Evolutionary conservation across 164 flowering plant species (phyloP).

Genomic region (Chimonanthus salicifolius): DNA sequence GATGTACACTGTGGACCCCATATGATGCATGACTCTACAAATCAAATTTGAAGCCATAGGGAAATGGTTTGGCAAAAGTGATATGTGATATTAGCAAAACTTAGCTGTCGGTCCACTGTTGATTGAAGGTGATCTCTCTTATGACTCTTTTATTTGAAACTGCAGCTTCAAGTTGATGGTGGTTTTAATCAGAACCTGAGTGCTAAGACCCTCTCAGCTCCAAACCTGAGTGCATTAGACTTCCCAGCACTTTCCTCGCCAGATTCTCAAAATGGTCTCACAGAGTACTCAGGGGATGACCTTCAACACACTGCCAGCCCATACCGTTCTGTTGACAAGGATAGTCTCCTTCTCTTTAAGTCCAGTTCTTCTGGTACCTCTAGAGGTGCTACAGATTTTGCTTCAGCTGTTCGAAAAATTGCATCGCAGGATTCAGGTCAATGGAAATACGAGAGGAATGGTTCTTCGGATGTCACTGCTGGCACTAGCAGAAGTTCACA

Average conservation of each 20-base stretch:
- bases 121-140: neutral
- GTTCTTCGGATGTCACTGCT: slow-evolving; percentile 42
- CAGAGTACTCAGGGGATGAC: slow-evolving; percentile 53
- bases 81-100: neutral
- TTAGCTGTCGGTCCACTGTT: neutral
- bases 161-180: slow-evolving; percentile 93
- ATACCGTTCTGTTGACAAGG: slow-evolving; percentile 56
- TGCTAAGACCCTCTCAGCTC: slow-evolving; percentile 69
- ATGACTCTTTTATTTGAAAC: slow-evolving; percentile 13
- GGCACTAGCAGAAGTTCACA: slow-evolving; percentile 81
- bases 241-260: slow-evolving; percentile 72
- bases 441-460: slow-evolving; percentile 79
- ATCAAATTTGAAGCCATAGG: neutral
- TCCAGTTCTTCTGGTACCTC: slow-evolving; percentile 48
- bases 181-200: slow-evolving; percentile 53
- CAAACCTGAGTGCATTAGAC: slow-evolving; percentile 69
- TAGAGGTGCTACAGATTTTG: slow-evolving; percentile 72
- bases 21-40: neutral
- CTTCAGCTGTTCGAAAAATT: slow-evolving; percentile 83
- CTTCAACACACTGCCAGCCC: slow-evolving; percentile 43
- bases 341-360: slow-evolving; percentile 54
- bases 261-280: slow-evolving; percentile 41
- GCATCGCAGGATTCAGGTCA: slow-evolving; percentile 71
- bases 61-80: neutral
- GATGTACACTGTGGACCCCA: neutral